Evolutionary conservation across 2,329 filamentous ascomycete genomes (phyloP), one percentile per base, ranked within the genome.

Genomic region (Colletotrichum sp.): DNA sequence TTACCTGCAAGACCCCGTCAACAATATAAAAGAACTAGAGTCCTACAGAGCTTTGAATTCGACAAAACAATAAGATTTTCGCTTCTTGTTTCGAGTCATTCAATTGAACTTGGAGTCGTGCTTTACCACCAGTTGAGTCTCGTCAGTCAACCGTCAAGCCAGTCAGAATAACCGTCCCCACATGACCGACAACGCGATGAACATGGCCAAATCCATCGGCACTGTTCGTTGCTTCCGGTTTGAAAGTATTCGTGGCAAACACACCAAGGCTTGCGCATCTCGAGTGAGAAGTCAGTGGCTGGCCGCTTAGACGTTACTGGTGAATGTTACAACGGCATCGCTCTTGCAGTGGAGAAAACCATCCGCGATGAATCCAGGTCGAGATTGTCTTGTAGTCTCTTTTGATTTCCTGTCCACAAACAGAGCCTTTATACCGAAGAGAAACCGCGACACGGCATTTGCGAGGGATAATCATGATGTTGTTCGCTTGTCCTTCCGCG

Each of bases 291-390:
- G 36, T 39, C 6, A 4, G 36, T 52, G 44, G 44, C 12, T 21
- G 10, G n/a, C 12, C 7, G 44, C 10, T 1, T 3, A 21, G 10
- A 21, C 10, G n/a, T 1, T 0, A 1, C 6, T 24, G 44, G 1
- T 3, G 44, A 52, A 52, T 2, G 10, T 13, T 7, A 52, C 3
- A 5, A 52, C 44, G 4, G n/a, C 10, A 21, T 36, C 0, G 0
- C 9, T 21, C 18, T 21, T 49, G 6, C 39, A 49, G 18, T 7
- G 16, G 16, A 44, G 36, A 18, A 16, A 39, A 39, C 16, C 36
- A 5, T 16, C 16, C 36, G 7, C 36, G 32, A 34, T 13, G 32
- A 7, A 15, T 4, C 34, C 34, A 16, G 13, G 7, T 3, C 12
- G 12, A 6, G 8, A 39, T 39, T 39, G 36, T 44, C 36, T 18